Percentiles rank a stretch among this genome's conserved stretches.
phyloP scores from a whole-genome alignment of 2,329 filamentous ascomycete species.

The Chaetothyriales sp. region DNA sequence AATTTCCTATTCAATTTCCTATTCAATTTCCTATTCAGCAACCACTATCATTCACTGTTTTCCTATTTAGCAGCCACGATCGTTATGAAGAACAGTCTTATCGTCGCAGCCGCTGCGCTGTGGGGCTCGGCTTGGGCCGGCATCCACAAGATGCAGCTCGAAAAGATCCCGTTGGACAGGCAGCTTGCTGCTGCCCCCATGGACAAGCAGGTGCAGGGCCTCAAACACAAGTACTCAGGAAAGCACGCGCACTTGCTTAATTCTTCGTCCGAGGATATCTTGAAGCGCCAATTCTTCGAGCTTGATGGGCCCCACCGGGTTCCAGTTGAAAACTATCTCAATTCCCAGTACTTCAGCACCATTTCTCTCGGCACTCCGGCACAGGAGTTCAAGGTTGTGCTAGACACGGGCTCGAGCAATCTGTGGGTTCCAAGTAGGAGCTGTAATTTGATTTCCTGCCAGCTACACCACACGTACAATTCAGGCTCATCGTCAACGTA shows the following conservation, averaged over 20 bases:
- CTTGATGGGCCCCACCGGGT: slow-evolving; percentile 57
- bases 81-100: slow-evolving; percentile 71
- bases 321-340: slow-evolving; percentile 92
- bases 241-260: slow-evolving; percentile 82
- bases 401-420: slow-evolving; percentile 64
- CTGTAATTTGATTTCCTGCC: slow-evolving; percentile 94
- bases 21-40: too few relatives aligned
- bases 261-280: slow-evolving; percentile 61
- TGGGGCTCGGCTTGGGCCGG: slow-evolving; percentile 71
- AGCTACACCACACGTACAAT: slow-evolving; percentile 93
- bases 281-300: slow-evolving; percentile 58
- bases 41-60: too few relatives aligned
- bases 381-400: slow-evolving; percentile 83
- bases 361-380: slow-evolving; percentile 85
- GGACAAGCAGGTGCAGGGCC: slow-evolving; percentile 63
- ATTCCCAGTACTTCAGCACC: slow-evolving; percentile 98
- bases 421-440: slow-evolving; percentile 88
- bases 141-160: slow-evolving; percentile 91
- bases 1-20: too few relatives aligned
- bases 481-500: slow-evolving; percentile 77
- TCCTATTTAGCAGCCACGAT: too few relatives aligned
- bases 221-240: slow-evolving; percentile 74
- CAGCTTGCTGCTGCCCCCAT: slow-evolving; percentile 74
- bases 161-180: slow-evolving; percentile 86
- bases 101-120: slow-evolving; percentile 67